A percentile compares a stretch with the other conserved stretches of the same genome.
Conservation (phyloP, 305 asterid genomes). For the Fraxinus ornus region DNA sequence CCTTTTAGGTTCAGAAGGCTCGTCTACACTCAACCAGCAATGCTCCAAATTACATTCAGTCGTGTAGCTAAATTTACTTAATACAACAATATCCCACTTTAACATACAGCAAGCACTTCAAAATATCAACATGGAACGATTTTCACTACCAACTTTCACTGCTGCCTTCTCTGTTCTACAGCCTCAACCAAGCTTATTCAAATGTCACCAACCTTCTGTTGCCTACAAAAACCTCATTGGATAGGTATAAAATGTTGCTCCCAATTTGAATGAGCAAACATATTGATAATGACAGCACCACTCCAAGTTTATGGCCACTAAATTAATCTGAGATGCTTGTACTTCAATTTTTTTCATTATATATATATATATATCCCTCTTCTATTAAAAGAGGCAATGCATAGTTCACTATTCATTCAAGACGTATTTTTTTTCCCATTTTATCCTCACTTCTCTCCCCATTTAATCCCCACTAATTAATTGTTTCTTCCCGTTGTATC, state of each 20-base stretch:
- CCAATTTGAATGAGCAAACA: neutral
- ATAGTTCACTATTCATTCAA: too few species aligned
- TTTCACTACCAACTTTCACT: neutral
- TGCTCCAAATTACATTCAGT: neutral
- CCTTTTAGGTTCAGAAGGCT: neutral
- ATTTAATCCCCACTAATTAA: too few species aligned
- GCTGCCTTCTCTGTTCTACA: neutral
- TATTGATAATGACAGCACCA: neutral
- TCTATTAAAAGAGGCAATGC: too few species aligned
- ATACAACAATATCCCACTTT: neutral
- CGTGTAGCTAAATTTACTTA: neutral
- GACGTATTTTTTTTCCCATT: too few species aligned
- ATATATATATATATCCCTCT: neutral
- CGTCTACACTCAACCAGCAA: neutral
- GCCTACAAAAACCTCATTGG: neutral
- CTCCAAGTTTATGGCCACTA: neutral
- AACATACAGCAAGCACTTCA: neutral
- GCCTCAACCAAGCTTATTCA: neutral
- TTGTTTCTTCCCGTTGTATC: too few species aligned
- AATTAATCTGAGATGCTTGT: neutral
- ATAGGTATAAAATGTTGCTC: neutral
- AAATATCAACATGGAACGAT: neutral
- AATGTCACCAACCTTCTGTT: neutral
- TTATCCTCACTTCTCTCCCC: too few species aligned
- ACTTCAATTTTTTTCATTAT: neutral